A percentile compares a stretch with the other conserved stretches of the same genome.
These are phyloP conservation scores for Suillus discolor DNA, from an alignment of 768 basidiomycete genomes.

Conservation along the genomic window DNA sequence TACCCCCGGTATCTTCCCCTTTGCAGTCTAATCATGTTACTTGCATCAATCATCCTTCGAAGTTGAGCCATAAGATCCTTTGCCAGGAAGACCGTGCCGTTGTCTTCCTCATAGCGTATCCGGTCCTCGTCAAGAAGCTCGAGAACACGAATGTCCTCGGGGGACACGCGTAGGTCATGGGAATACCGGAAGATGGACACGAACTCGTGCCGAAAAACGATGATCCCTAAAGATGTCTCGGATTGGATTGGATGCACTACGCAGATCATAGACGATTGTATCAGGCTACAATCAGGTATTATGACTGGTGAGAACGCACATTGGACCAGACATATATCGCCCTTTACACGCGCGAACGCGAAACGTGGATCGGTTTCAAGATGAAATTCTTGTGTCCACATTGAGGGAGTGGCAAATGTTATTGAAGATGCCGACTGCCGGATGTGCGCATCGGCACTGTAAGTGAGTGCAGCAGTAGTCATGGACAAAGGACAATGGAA, in stretches of 20 bases:
- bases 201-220: conserved; percentile 52
- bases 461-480: neutral
- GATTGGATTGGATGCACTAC: conserved; percentile 3
- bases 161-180: conserved; percentile 45
- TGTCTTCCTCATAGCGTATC: conserved; percentile 59
- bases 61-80: conserved; percentile 39
- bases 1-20: conserved; percentile 8
- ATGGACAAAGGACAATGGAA: conserved; percentile 2
- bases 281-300: neutral
- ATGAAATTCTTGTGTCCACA: conserved; percentile 17
- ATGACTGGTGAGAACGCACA: conserved; percentile 17
- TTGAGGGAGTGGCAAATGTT: conserved; percentile 24
- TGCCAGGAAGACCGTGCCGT: conserved; percentile 59
- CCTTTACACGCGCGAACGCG: conserved; percentile 35
- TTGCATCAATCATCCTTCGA: conserved; percentile 31
- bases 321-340: conserved; percentile 32
- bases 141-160: conserved; percentile 46
- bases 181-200: conserved; percentile 63
- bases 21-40: conserved; percentile 17
- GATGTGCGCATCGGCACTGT: neutral
- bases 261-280: neutral
- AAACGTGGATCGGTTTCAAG: conserved; percentile 32
- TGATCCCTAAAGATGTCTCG: conserved; percentile 23
- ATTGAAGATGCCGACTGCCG: conserved; percentile 5
- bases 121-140: conserved; percentile 50